phyloP scores from a whole-genome alignment of 805 yeast species.

The Starmerella davenportii region DNA sequence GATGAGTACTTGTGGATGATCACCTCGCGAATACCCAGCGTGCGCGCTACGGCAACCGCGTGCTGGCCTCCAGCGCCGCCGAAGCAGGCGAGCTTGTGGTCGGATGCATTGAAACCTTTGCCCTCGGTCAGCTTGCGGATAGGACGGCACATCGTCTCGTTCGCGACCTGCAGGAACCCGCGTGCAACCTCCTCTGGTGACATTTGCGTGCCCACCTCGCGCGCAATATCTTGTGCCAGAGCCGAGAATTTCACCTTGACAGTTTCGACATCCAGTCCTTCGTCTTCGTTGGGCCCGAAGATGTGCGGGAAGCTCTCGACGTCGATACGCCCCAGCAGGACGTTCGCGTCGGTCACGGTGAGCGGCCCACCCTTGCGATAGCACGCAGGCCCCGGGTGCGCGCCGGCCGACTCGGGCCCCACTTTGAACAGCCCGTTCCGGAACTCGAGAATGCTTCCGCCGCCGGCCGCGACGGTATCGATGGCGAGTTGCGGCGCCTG shows the following conservation, averaged over 20 bases:
- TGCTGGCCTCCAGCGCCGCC: constrained; percentile 95
- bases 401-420: constrained; percentile 75
- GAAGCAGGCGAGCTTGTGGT: constrained; percentile 61
- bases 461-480: constrained; percentile 73
- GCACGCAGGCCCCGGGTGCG: constrained; percentile 83
- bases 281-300: constrained; percentile 65
- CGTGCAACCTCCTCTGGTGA: constrained; percentile 53
- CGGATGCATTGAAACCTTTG: constrained; percentile 48
- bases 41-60: constrained; percentile 57
- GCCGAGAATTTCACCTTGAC: constrained; percentile 34
- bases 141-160: constrained; percentile 82
- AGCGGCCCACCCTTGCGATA: constrained; percentile 71
- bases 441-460: constrained; percentile 53
- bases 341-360: constrained; percentile 72
- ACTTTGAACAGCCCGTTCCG: constrained; percentile 58
- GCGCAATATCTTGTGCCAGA: constrained; percentile 42
- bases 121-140: constrained; percentile 72
- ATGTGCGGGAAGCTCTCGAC: constrained; percentile 65
- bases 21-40: constrained; percentile 49
- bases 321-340: constrained; percentile 50
- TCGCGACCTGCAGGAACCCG: constrained; percentile 70
- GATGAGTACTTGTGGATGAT: constrained; percentile 69
- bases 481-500: constrained; percentile 74
- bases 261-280: constrained; percentile 42
- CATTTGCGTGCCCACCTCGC: constrained; percentile 28